Base-by-base conservation (phyloP, 2,329 filamentous ascomycete species). In the Proliferodiscus dingleyae region DNA sequence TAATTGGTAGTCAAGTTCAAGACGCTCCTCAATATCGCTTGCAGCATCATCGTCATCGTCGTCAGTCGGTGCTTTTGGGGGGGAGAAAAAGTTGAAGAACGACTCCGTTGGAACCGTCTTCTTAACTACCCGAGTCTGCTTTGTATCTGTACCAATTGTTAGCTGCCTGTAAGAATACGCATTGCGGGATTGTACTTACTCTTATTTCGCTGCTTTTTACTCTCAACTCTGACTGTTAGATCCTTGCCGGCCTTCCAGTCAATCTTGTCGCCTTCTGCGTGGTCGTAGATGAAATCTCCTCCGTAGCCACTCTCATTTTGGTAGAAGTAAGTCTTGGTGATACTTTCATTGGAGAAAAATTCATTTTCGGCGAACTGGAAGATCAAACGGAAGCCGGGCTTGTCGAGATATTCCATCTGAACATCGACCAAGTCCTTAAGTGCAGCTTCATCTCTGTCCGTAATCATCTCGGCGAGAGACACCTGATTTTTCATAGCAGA, bases 121-220 rank as follows among this genome's bases (percentile, higher is more conserved):
- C 83, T 97, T 97, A 58, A 98, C 90, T 58, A 98, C 88, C 57
- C 93, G 89, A 51, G 93, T 98, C 70, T 98, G 93, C 77, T 98
- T 98, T 59, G 93, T 98, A 76, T 93, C 93, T 97, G 61, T 4
- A 52, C 39, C 2, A 34, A 30, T 24, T 24, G 10, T 34, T 15
- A 39, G 28, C 11, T 19, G 44, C 30, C 19, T n/a, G 19, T 19
- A 24, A 32, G 36, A 21, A 15, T 18, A 29, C 24, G 16, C 41
- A 32, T 34, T 13, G 21, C 21, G 18, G 38, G 16, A 5, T 11
- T 18, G 10, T 10, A 67, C 81, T 73, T 77, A 98, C 93, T 97
- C 82, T 97, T 98, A 75, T 98, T 98, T 55, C 93, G 82, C 75
- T 98, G 93, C 79, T 98, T 98, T 82, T 98, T 98, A 78, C 89